Conservation (phyloP, 1,284 basidiomycete species). For the Pholiota adiposa region DNA sequence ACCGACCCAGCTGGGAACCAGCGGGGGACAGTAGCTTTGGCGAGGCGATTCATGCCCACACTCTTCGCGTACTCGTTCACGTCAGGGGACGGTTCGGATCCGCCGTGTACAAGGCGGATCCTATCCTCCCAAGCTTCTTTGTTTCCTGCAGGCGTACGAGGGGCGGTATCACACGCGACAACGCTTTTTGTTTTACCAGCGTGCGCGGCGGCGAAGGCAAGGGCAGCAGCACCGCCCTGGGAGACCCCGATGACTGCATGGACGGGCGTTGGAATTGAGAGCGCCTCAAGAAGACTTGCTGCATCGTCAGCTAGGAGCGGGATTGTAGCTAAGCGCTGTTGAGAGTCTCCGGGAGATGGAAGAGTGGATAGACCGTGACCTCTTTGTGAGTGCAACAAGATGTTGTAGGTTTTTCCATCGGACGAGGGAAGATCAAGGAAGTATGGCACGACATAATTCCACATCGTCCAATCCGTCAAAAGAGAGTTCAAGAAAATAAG, state of each 20-base stretch:
- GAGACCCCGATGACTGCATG: conserved; percentile 52
- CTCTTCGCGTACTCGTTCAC: conserved; percentile 30
- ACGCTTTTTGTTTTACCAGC: conserved; percentile 35
- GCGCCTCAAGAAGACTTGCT: conserved; percentile 29
- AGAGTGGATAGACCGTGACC: conserved; percentile 48
- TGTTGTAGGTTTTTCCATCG: conserved; percentile 37
- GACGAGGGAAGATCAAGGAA: conserved; percentile 33
- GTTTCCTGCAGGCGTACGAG: conserved; percentile 48
- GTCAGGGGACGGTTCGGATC: conserved; percentile 11
- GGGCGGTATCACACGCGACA: conserved; percentile 49
- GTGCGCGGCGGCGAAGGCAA: conserved; percentile 41
- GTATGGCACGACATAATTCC: conserved; percentile 44
- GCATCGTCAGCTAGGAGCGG: conserved; percentile 46
- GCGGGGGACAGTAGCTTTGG: conserved; percentile 34
- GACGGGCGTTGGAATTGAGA: conserved; percentile 39
- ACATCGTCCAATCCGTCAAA: conserved; percentile 48
- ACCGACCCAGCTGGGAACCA: conserved; percentile 48
- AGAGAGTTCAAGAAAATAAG: conserved; percentile 52
- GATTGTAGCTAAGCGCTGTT: conserved; percentile 32
- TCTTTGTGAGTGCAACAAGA: conserved; percentile 51
- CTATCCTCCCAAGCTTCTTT: conserved; percentile 49
- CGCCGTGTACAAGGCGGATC: conserved; percentile 37
- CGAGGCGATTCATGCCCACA: conserved; percentile 45
- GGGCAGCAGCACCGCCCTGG: conserved; percentile 50
- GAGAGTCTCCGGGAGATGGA: conserved; percentile 23